Conservation (phyloP, 2,329 filamentous ascomycete genomes). For the Ophiobolus disseminans region DNA sequence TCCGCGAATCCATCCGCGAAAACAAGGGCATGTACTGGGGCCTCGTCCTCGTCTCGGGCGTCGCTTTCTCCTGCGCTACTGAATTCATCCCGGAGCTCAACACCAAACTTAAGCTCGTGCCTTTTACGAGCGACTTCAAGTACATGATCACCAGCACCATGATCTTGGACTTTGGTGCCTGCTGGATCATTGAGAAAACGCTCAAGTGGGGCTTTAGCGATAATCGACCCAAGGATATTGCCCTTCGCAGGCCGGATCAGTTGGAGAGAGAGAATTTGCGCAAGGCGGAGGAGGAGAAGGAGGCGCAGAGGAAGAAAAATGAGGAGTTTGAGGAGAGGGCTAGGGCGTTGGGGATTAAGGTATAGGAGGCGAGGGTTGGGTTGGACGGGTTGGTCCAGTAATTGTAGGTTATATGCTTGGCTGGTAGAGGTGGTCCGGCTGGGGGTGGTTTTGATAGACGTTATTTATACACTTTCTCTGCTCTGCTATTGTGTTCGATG, state of each 20-base stretch:
- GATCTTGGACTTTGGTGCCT: constrained; percentile 85
- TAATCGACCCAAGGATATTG: constrained; percentile 92
- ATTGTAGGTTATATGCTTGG: no score
- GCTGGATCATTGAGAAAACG: constrained; percentile 84
- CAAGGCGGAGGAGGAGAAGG: constrained; percentile 63
- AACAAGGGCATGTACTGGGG: constrained; percentile 99
- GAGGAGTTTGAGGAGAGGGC: constrained; percentile 39
- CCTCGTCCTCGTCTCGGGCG: constrained; percentile 84
- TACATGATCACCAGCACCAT: constrained; percentile 81
- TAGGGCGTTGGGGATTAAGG: constrained; percentile 13
- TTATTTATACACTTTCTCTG: no score
- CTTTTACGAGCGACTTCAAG: constrained; percentile 90
- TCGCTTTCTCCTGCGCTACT: constrained; percentile 93
- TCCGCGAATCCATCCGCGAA: constrained; percentile 93
- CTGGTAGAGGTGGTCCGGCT: no score
- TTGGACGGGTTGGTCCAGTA: not conserved
- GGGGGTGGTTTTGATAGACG: no score
- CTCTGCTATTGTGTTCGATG: no score
- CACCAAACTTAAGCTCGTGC: constrained; percentile 88
- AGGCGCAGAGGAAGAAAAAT: constrained; percentile 46
- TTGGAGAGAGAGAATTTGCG: constrained; percentile 75
- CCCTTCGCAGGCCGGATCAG: constrained; percentile 84
- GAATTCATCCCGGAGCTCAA: constrained; percentile 97
- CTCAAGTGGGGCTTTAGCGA: constrained; percentile 89
- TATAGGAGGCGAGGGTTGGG: not conserved